Evolutionary conservation across 2,329 filamentous ascomycete species (phyloP).

Genomic region (Penicillium hesseltinei): DNA sequence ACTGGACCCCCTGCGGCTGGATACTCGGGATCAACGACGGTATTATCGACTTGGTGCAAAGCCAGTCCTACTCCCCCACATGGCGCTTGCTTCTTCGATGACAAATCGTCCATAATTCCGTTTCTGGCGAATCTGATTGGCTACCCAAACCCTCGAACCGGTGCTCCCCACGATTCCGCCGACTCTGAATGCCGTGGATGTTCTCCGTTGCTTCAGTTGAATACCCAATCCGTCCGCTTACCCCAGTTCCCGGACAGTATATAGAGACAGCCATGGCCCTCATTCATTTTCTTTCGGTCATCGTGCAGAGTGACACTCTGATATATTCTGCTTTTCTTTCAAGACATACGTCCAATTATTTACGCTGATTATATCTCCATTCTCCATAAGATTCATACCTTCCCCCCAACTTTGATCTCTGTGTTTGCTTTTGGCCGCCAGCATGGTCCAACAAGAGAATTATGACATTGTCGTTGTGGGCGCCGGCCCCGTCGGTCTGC

Average conservation of each 20-base stretch:
- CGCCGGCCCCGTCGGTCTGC: constrained; percentile 82
- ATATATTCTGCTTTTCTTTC: background rate
- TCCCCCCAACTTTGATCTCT: background rate
- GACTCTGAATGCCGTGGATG: constrained; percentile 38
- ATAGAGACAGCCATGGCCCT: constrained; percentile 27
- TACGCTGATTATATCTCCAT: background rate
- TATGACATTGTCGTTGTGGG: constrained; percentile 80
- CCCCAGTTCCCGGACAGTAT: constrained; percentile 24
- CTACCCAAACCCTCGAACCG: constrained; percentile 3
- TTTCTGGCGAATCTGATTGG: constrained; percentile 9
- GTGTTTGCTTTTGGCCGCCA: constrained; percentile 6
- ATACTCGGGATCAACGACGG: constrained; percentile 18
- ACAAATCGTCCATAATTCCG: constrained; percentile 5
- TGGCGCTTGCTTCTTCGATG: background rate
- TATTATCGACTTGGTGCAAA: constrained; percentile 18
- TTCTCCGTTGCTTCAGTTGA: constrained; percentile 23
- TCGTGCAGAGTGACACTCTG: constrained; percentile 10
- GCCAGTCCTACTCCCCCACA: constrained; percentile 15
- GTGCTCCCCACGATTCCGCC: constrained; percentile 30
- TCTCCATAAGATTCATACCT: background rate
- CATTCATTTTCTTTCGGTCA: constrained; percentile 5
- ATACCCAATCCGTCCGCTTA: constrained; percentile 17
- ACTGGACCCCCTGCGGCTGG: constrained; percentile 11
- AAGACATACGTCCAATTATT: background rate
- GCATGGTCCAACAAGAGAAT: constrained; percentile 44